Percentiles rank a stretch among this genome's conserved stretches.
Evolutionary conservation across 2,329 filamentous ascomycete genomes (phyloP).

Genomic region (Diplodia intermedia): DNA sequence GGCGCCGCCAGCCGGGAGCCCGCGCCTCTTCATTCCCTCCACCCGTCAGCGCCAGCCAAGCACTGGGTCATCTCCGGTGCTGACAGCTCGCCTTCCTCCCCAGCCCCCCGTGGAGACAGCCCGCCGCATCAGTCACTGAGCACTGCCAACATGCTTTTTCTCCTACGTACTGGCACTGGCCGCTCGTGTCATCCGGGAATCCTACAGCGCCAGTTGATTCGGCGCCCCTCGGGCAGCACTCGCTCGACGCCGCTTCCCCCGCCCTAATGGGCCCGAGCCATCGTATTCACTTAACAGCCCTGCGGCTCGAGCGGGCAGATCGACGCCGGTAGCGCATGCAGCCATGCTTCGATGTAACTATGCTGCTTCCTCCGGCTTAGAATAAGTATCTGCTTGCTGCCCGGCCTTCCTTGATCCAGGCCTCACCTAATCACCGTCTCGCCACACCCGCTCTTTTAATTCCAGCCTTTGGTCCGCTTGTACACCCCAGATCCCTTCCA

Average conservation of each 20-base stretch:
- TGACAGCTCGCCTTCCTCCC: background rate
- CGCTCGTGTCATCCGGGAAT: conserved; percentile 22
- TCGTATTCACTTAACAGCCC: conserved; percentile 25
- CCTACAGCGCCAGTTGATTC: conserved; percentile 2
- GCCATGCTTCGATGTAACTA: conserved; percentile 17
- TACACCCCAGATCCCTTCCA: background rate
- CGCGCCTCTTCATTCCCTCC: background rate
- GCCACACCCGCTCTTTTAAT: background rate
- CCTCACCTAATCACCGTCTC: background rate
- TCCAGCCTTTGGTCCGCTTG: background rate
- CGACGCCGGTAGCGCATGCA: background rate
- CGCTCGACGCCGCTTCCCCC: conserved; percentile 13
- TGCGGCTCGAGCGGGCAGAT: conserved; percentile 29
- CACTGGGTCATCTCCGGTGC: background rate
- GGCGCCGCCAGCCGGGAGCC: background rate
- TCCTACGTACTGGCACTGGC: background rate
- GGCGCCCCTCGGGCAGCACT: background rate
- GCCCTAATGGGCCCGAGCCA: conserved; percentile 12
- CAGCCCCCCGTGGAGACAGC: background rate
- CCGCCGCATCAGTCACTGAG: conserved; percentile 16
- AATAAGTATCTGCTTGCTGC: conserved; percentile 17
- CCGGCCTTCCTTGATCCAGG: conserved; percentile 1
- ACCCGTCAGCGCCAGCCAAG: conserved; percentile 7
- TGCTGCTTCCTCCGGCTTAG: conserved; percentile 3
- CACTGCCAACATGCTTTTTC: background rate